Evolutionary conservation across 2,329 filamentous ascomycete genomes (phyloP).

Genomic region (Fusarium protoensiforme): DNA sequence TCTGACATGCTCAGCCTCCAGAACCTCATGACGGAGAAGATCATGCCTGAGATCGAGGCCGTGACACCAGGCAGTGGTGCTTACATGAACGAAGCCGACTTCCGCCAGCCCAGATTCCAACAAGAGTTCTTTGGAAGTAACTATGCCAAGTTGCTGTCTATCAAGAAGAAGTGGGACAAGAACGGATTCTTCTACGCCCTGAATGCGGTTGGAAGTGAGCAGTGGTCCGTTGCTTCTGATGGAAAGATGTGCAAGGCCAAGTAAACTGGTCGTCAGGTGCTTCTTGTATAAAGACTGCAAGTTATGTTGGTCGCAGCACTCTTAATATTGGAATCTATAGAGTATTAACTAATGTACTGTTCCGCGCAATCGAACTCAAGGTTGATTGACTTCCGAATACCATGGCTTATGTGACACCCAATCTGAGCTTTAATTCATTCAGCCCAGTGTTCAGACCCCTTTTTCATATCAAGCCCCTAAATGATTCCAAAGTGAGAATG

Average conservation of each 20-base stretch:
- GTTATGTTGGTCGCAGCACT: background rate
- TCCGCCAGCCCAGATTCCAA: constrained; percentile 56
- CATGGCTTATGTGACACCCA: background rate
- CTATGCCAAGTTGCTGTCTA: constrained; percentile 52
- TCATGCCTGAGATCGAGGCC: constrained; percentile 40
- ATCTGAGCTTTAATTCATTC: background rate
- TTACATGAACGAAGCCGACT: constrained; percentile 65
- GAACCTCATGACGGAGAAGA: constrained; percentile 44
- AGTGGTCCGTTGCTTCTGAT: constrained; percentile 48
- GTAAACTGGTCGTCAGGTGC: background rate
- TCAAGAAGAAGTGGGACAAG: constrained; percentile 65
- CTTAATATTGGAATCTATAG: background rate
- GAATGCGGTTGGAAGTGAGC: constrained; percentile 63
- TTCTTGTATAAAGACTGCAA: background rate
- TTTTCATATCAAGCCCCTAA: background rate
- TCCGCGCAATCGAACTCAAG: too few relatives aligned
- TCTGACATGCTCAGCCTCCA: constrained; percentile 45
- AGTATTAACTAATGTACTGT: background rate
- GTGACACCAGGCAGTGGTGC: constrained; percentile 55
- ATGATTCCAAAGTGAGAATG: background rate
- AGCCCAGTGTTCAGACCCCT: background rate
- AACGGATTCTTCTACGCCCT: constrained; percentile 57
- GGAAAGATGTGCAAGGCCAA: constrained; percentile 29
- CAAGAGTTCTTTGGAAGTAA: constrained; percentile 59
- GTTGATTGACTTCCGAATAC: background rate